Percentiles rank a stretch among this genome's conserved stretches.
Conservation (phyloP, 345 rosid species). For the Melastoma malabathricum region DNA sequence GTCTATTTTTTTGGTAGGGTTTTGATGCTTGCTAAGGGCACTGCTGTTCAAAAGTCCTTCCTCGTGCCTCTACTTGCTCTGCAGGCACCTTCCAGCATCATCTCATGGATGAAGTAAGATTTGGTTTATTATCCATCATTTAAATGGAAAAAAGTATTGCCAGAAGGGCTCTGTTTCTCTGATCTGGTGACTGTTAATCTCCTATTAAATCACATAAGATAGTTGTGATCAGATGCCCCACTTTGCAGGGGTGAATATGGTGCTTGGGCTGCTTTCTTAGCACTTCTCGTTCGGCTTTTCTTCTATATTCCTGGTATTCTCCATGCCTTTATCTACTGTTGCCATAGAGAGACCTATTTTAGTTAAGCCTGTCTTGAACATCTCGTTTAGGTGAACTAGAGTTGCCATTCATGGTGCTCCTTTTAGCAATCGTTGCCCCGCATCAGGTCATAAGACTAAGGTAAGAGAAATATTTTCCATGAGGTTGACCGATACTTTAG, state of each 20-base stretch:
- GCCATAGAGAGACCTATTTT: not conserved
- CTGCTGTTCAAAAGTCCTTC: slow-evolving; percentile 56
- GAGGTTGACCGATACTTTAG: not conserved
- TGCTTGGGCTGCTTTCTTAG: slow-evolving; percentile 66
- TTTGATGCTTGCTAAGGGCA: slow-evolving; percentile 66
- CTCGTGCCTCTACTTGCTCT: slow-evolving; percentile 71
- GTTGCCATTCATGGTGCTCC: slow-evolving; percentile 60
- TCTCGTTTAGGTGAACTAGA: slow-evolving; percentile 65
- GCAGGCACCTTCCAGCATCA: slow-evolving; percentile 52
- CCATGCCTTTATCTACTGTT: not conserved
- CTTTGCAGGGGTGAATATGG: slow-evolving; percentile 87
- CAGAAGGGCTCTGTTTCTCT: not conserved
- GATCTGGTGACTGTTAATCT: too few relatives aligned
- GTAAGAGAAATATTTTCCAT: slow-evolving; percentile 15
- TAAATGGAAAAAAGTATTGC: not conserved
- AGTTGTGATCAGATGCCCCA: not conserved
- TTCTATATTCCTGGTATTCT: slow-evolving; percentile 68
- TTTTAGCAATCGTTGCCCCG: slow-evolving; percentile 67
- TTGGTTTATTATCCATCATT: not conserved
- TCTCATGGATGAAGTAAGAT: slow-evolving; percentile 81
- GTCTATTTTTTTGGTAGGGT: slow-evolving; percentile 23
- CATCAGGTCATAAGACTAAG: slow-evolving; percentile 47
- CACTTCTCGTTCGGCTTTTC: slow-evolving; percentile 74
- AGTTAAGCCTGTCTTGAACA: not conserved
- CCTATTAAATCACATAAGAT: too few relatives aligned